phyloP scores from a whole-genome alignment of 352 stramenopile species.

The Heterotrichella gracilis region DNA sequence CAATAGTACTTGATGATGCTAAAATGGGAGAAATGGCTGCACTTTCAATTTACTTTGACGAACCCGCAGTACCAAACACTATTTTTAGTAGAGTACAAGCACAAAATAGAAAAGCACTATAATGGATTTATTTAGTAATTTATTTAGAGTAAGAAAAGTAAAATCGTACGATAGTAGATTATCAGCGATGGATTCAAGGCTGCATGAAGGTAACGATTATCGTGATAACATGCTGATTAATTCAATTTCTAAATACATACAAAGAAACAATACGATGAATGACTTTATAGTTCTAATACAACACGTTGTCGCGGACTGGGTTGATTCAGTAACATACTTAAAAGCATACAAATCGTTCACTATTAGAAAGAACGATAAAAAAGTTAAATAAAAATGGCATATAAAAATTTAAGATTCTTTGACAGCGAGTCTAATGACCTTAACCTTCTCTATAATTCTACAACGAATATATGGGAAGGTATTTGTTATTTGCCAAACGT shows the following conservation, averaged over 20 bases:
- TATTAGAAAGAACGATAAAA: constrained; percentile 7
- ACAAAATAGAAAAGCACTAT: neutral
- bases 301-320: neutral
- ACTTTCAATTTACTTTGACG: neutral
- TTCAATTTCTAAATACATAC: neutral
- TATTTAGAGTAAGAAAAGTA: neutral
- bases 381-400: neutral
- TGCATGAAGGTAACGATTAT: neutral
- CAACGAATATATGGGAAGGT: neutral
- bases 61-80: neutral
- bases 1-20: neutral
- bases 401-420: neutral
- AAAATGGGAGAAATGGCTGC: neutral
- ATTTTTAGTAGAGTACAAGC: neutral
- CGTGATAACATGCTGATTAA: neutral
- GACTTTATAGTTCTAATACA: neutral
- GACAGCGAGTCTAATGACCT: neutral
- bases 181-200: no score
- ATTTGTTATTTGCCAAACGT: neutral
- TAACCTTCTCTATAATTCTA: neutral
- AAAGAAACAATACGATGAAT: neutral
- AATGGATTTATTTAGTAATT: no score
- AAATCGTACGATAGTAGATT: neutral
- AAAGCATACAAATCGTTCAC: neutral
- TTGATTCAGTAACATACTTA: neutral